phyloP scores from a whole-genome alignment of 1,284 basidiomycete genomes.

The Pseudozyma thailandica region DNA sequence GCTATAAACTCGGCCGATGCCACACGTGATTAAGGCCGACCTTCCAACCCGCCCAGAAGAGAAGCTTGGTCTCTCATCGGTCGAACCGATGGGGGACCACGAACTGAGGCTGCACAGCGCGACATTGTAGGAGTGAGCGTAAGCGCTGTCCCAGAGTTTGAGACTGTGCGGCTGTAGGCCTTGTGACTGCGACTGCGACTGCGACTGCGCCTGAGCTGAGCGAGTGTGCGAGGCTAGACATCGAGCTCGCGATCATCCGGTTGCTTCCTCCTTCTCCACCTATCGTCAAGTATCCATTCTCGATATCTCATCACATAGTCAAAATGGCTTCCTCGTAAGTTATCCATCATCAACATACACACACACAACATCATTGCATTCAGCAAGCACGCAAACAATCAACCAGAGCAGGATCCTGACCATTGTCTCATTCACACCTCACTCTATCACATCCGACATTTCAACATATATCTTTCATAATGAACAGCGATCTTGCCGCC shows the following conservation, averaged over 20 bases:
- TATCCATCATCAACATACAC: background rate
- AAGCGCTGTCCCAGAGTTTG: background rate
- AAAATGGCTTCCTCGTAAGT: slow-evolving; percentile 57
- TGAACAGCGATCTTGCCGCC: slow-evolving; percentile 66
- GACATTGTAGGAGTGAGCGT: too few relatives aligned
- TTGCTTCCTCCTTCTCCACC: slow-evolving; percentile 20
- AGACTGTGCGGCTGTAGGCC: background rate
- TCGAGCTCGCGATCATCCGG: slow-evolving; percentile 40
- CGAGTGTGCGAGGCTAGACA: slow-evolving; percentile 1
- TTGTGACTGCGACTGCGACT: too few relatives aligned
- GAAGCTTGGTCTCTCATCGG: too few relatives aligned
- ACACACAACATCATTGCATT: background rate
- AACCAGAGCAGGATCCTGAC: slow-evolving; percentile 16
- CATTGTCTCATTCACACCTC: background rate
- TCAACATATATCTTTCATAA: slow-evolving; percentile 2
- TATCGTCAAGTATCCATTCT: slow-evolving; percentile 45
- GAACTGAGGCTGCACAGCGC: background rate
- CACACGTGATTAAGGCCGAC: too few relatives aligned
- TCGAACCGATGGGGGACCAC: background rate
- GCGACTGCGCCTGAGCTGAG: background rate
- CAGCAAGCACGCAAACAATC: background rate
- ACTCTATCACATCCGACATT: background rate
- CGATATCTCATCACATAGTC: slow-evolving; percentile 45
- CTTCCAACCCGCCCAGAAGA: too few relatives aligned
- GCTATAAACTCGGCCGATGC: too few relatives aligned